Percentiles rank a stretch among this genome's conserved stretches.
phyloP scores from a whole-genome alignment of 2,329 filamentous ascomycete species.

The Capronia epimyces region DNA sequence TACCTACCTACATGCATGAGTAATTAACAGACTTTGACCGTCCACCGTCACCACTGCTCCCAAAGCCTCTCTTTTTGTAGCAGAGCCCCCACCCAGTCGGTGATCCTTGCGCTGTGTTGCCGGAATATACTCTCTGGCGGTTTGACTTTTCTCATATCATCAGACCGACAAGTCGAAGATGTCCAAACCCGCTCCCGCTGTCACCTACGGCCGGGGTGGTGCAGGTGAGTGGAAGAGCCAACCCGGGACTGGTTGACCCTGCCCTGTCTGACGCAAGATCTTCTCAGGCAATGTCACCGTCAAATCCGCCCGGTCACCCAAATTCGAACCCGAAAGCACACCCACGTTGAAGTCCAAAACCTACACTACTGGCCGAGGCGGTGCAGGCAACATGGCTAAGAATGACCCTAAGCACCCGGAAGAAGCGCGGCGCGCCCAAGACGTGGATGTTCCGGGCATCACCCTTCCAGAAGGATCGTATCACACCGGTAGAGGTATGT shows the following conservation, averaged over 20 bases:
- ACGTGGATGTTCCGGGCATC: slow-evolving; percentile 58
- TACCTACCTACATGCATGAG: background rate
- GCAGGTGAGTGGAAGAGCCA: slow-evolving; percentile 18
- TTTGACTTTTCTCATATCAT: background rate
- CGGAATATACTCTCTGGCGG: no score
- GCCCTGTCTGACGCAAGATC: slow-evolving; percentile 2
- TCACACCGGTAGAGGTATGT: slow-evolving; percentile 42
- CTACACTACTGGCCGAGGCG: slow-evolving; percentile 85
- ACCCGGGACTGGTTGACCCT: background rate
- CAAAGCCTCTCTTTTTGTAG: background rate
- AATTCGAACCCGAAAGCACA: slow-evolving; percentile 65
- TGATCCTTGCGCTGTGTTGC: no score
- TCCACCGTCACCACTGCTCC: background rate
- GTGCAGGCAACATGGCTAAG: slow-evolving; percentile 81
- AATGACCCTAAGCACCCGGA: slow-evolving; percentile 61
- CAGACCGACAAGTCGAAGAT: background rate
- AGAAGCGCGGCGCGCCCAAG: slow-evolving; percentile 72
- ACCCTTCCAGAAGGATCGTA: slow-evolving; percentile 38
- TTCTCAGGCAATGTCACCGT: slow-evolving; percentile 58
- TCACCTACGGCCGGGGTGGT: slow-evolving; percentile 26
- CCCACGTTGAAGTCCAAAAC: slow-evolving; percentile 76
- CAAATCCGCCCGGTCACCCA: slow-evolving; percentile 45
- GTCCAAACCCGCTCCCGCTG: slow-evolving; percentile 4
- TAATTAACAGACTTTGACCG: background rate
- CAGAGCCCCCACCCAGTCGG: no score